phyloP scores from a whole-genome alignment of 2,329 filamentous ascomycete genomes.

The Aspergillus terreus region DNA sequence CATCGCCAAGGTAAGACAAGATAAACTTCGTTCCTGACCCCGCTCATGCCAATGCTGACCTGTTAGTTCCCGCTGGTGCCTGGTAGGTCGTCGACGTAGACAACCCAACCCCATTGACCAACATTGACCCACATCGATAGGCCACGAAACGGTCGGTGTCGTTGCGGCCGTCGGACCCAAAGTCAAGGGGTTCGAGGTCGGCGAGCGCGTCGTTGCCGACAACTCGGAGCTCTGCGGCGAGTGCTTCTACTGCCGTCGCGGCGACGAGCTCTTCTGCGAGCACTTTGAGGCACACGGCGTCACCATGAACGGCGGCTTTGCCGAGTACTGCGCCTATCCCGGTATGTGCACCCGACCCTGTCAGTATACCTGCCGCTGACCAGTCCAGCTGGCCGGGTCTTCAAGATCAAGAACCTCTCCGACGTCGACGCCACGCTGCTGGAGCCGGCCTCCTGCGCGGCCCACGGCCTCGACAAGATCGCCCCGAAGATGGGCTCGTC shows the following conservation, averaged over 20 bases:
- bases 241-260: conserved; percentile 70
- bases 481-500: conserved; percentile 61
- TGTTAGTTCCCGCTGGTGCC: conserved; percentile 61
- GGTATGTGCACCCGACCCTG: conserved; percentile 16
- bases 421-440: conserved; percentile 68
- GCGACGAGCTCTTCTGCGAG: conserved; percentile 65
- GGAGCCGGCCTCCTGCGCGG: conserved; percentile 68
- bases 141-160: conserved; percentile 65
- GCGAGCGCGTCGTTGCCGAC: conserved; percentile 59
- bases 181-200: conserved; percentile 58
- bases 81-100: conserved; percentile 16
- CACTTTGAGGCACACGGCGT: conserved; percentile 62
- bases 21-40: too few relatives aligned
- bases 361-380: conserved; percentile 8
- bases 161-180: conserved; percentile 57
- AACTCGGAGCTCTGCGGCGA: conserved; percentile 61
- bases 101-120: neutral
- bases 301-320: conserved; percentile 65
- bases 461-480: conserved; percentile 67
- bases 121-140: conserved; percentile 23
- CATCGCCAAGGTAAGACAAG: conserved; percentile 45
- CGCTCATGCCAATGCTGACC: neutral
- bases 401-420: conserved; percentile 63
- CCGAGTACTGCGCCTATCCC: conserved; percentile 61
- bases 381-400: conserved; percentile 51